Evolutionary conservation across 2,329 filamentous ascomycete genomes (phyloP).

Genomic region (Balansia obtecta): DNA sequence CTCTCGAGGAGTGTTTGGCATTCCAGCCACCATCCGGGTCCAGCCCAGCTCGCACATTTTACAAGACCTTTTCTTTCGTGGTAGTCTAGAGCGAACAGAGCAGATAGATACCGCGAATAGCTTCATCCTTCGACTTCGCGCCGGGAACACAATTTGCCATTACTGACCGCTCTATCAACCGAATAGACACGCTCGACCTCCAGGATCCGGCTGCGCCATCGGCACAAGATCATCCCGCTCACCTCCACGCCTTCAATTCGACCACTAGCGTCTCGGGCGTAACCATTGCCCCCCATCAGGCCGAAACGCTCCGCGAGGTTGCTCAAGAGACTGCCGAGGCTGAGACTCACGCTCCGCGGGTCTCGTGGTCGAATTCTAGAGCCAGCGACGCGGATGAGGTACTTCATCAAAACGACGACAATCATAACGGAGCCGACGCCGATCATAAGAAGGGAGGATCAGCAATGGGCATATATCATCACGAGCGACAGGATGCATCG

Average conservation of each 20-base stretch:
- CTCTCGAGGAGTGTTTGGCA: constrained; percentile 10
- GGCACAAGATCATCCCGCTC: constrained; percentile 59
- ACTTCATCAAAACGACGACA: constrained; percentile 32
- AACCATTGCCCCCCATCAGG: constrained; percentile 67
- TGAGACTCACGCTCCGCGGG: constrained; percentile 48
- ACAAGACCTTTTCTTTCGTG: not conserved
- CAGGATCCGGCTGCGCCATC: constrained; percentile 75
- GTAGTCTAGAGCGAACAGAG: not conserved
- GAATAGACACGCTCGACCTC: constrained; percentile 80
- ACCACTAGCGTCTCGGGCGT: constrained; percentile 34
- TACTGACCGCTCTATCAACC: constrained; percentile 5
- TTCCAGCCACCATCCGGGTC: constrained; percentile 12
- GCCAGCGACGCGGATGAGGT: constrained; percentile 26
- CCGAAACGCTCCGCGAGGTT: constrained; percentile 69
- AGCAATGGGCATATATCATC: constrained; percentile 21
- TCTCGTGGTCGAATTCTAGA: constrained; percentile 37
- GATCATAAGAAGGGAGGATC: constrained; percentile 8
- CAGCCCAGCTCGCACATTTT: not conserved
- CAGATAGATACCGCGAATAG: not conserved
- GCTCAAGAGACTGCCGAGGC: constrained; percentile 66
- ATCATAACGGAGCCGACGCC: constrained; percentile 22
- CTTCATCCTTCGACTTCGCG: not conserved
- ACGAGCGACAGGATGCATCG: constrained; percentile 40
- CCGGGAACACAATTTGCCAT: constrained; percentile 1
- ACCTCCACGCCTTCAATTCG: constrained; percentile 9